Evolutionary conservation across 768 basidiomycete species (phyloP), one percentile per base, ranked within the genome.

Genomic region (Serendipita sp.): DNA sequence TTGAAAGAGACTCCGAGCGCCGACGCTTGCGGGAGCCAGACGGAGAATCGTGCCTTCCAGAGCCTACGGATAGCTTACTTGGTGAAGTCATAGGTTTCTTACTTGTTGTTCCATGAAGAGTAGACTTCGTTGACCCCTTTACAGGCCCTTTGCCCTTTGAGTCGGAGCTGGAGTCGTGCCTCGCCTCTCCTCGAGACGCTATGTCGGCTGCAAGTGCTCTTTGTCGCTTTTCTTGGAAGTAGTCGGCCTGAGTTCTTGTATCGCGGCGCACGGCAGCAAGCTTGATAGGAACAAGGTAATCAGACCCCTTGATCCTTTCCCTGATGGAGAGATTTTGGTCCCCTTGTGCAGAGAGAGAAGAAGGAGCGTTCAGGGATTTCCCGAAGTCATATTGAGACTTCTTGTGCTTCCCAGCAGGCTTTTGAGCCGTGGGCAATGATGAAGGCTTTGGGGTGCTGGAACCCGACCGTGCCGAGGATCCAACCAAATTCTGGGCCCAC

Each of bases 191-290:
- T 18, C 48, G n/a, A 18, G 55, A 27, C 29, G 27, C 36, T 37
- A 11, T 31, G 8, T 60, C 36, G 8, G 55, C 55, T 11, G 55
- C 55, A 23, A 60, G 16, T 16, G 55, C 55, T 36, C 33, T 31
- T 27, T 29, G 27, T 10, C 55, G 55, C 55, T 60, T 60, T 34
- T 60, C 55, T 60, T 60, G 55, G 55, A 60, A 60, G 34, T 60
- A 60, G 55, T 60, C 55, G 4, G 55, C 55, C 18, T 60, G 55
- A 33, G 55, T 60, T n/a, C 55, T 23, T 8, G 55, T 60, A 37
- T 60, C 55, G 16, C 55, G 27, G 4, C 55, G 55, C 18, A 33
- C 36, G 18, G 55, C 11, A 11, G 55, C 27, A n/a, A 60, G 36
- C 36, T 60, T 60, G 18, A 60, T 60, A 37, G 55, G 55, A 3